These are phyloP conservation scores for Metarhizium brunneum DNA, from an alignment of 2,329 filamentous ascomycete species.

Conservation along the genomic window DNA sequence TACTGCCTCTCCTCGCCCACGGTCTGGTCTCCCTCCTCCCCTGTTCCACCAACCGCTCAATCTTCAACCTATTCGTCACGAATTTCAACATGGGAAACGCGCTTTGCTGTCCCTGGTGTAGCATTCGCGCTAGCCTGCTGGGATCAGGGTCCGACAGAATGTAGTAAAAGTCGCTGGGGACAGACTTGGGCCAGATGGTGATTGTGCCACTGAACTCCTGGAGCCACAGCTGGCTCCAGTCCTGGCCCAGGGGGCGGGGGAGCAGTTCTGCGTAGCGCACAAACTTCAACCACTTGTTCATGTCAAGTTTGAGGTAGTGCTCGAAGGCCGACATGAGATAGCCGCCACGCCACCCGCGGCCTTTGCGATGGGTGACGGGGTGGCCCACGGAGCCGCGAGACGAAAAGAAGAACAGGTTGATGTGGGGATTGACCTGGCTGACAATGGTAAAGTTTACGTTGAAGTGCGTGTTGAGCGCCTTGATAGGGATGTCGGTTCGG, in stretches of 20 bases:
- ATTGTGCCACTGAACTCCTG: conserved; percentile 92
- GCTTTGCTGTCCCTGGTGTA: conserved; percentile 81
- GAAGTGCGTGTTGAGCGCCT: conserved; percentile 90
- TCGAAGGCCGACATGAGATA: conserved; percentile 89
- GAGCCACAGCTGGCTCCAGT: conserved; percentile 95
- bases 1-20: conserved; percentile 38
- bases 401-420: conserved; percentile 98
- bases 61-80: conserved; percentile 73
- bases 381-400: conserved; percentile 85
- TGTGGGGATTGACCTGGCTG: conserved; percentile 85
- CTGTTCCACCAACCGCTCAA: conserved; percentile 62
- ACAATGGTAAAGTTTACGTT: conserved; percentile 97
- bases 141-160: conserved; percentile 79
- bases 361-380: conserved; percentile 87
- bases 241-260: conserved; percentile 81
- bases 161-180: conserved; percentile 69
- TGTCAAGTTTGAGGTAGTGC: conserved; percentile 90
- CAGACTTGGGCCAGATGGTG: conserved; percentile 87
- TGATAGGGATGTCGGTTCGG: conserved; percentile 90
- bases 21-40: conserved; percentile 46
- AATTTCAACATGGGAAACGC: conserved; percentile 90
- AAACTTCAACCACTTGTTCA: conserved; percentile 97
- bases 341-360: conserved; percentile 90
- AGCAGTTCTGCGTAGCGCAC: conserved; percentile 86
- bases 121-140: conserved; percentile 72